Conservation (phyloP, 78 protist genomes). For the Bodo saltans region DNA sequence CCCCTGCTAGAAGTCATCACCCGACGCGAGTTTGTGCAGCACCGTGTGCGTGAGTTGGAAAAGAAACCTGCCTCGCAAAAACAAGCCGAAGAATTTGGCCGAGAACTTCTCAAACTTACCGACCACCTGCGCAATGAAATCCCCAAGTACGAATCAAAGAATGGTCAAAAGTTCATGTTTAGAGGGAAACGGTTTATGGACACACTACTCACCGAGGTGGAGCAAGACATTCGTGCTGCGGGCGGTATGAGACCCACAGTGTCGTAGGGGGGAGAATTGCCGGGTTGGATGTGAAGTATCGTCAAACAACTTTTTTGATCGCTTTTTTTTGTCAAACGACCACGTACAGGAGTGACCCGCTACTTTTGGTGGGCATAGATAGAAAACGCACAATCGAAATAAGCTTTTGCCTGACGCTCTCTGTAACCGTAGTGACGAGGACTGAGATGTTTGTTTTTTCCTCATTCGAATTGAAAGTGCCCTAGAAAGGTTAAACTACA, state of each 20-base stretch:
- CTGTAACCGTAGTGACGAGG: background rate
- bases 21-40: constrained; percentile 20
- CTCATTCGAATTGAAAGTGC: background rate
- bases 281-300: too few species aligned
- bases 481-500: background rate
- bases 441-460: background rate
- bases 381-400: background rate
- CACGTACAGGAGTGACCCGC: too few species aligned
- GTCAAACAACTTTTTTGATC: too few species aligned
- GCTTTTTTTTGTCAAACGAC: too few species aligned
- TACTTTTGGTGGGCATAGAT: background rate
- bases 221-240: too few species aligned
- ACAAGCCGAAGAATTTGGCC: background rate
- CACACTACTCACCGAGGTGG: too few species aligned
- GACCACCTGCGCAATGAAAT: constrained; percentile 14
- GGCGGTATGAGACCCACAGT: too few species aligned
- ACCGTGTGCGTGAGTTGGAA: background rate
- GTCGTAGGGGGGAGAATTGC: too few species aligned
- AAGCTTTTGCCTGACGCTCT: background rate
- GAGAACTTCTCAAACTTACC: background rate
- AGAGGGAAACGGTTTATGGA: background rate
- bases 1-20: constrained; percentile 22
- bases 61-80: background rate
- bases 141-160: background rate
- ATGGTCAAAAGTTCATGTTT: background rate